Conservation (phyloP, 2,329 filamentous ascomycete genomes). For the Pseudogymnoascus pannorum region DNA sequence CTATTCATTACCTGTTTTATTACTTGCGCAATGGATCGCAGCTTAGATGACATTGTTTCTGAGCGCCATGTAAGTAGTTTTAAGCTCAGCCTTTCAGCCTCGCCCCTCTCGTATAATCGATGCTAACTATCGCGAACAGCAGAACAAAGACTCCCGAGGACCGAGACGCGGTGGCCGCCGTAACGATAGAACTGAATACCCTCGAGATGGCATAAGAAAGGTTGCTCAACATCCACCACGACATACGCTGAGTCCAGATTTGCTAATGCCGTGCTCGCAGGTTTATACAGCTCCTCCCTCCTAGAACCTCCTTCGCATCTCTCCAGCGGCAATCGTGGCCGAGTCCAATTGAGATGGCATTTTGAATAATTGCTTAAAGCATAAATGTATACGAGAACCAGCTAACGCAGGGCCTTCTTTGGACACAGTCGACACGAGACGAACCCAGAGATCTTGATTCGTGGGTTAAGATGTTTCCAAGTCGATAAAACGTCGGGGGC, state of each 20-base stretch:
- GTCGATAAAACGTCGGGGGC: not conserved
- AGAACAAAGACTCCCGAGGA: slow-evolving; percentile 21
- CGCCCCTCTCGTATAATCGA: not conserved
- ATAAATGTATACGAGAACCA: slow-evolving; percentile 28
- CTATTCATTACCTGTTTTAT: not conserved
- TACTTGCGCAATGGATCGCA: slow-evolving; percentile 48
- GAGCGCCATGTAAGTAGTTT: slow-evolving; percentile 47
- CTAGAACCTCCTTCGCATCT: slow-evolving; percentile 22
- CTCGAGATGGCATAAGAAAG: slow-evolving; percentile 88
- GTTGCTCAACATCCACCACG: slow-evolving; percentile 36
- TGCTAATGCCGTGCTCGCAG: slow-evolving; percentile 17
- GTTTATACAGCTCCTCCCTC: slow-evolving; percentile 30
- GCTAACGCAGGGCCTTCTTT: slow-evolving; percentile 38
- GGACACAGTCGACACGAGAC: slow-evolving; percentile 54
- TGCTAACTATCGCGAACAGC: not conserved
- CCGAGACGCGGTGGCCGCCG: slow-evolving; percentile 27
- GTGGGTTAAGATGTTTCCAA: slow-evolving; percentile 38
- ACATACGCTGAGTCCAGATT: slow-evolving; percentile 12
- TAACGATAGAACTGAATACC: slow-evolving; percentile 41
- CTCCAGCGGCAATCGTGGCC: slow-evolving; percentile 15
- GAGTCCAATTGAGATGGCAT: slow-evolving; percentile 18
- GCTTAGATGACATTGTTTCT: slow-evolving; percentile 56
- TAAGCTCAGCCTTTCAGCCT: not conserved
- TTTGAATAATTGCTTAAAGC: slow-evolving; percentile 10
- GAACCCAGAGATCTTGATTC: slow-evolving; percentile 60